A percentile compares a stretch with the other conserved stretches of the same genome.
Evolutionary conservation across 352 stramenopile species (phyloP).

Genomic region (Aphanomyces euteiches): DNA sequence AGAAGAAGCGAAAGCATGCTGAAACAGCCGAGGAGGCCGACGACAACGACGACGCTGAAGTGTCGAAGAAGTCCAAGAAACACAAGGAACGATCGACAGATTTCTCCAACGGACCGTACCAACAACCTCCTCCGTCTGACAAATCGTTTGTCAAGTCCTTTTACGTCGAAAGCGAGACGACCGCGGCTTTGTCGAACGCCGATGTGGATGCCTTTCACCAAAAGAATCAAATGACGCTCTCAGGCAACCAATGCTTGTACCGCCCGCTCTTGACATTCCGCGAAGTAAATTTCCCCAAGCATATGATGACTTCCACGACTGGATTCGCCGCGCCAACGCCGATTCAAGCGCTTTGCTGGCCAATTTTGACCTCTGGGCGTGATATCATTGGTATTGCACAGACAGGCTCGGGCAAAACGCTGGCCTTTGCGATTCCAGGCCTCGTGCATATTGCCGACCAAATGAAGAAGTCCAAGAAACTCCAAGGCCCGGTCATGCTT

Average conservation of each 20-base stretch:
- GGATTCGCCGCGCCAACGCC: constrained; percentile 91
- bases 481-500: constrained; percentile 84
- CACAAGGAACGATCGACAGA: constrained; percentile 33
- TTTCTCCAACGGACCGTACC: constrained; percentile 68
- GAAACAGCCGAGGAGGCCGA: too few species aligned
- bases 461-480: constrained; percentile 49
- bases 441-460: constrained; percentile 83
- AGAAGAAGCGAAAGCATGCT: constrained; percentile 46
- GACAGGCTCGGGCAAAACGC: constrained; percentile 94
- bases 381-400: constrained; percentile 92
- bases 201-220: constrained; percentile 85
- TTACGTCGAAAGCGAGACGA: constrained; percentile 72
- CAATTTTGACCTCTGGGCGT: constrained; percentile 75
- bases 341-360: constrained; percentile 98
- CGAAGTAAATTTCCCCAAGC: constrained; percentile 69
- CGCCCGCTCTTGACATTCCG: constrained; percentile 66
- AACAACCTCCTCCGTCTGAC: constrained; percentile 58
- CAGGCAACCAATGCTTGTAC: constrained; percentile 85
- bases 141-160: constrained; percentile 82
- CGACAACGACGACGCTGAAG: constrained; percentile 21
- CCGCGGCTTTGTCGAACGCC: constrained; percentile 68
- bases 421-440: constrained; percentile 94
- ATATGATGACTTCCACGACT: constrained; percentile 86
- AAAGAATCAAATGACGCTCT: constrained; percentile 78
- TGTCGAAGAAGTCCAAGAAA: constrained; percentile 24